A percentile compares a stretch with the other conserved stretches of the same genome.
phyloP scores from a whole-genome alignment of 148 eudicot genomes.

The Limonium bicolor region DNA sequence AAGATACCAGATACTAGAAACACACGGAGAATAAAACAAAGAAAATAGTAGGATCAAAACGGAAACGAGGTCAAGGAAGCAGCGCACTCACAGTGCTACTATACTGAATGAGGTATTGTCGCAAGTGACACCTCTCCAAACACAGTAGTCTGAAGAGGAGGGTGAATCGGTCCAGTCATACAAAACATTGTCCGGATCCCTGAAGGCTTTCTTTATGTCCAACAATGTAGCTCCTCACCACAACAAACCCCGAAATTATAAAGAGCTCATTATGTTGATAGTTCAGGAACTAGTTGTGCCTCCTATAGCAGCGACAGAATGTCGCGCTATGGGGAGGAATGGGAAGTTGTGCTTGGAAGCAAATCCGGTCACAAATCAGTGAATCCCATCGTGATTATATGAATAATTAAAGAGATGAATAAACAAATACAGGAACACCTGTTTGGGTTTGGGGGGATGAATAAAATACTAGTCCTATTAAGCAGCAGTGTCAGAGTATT shows the following conservation, averaged over 20 bases:
- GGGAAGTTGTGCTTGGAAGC: slow-evolving; percentile 5
- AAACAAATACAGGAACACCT: too few species aligned
- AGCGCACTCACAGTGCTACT: slow-evolving; percentile 52
- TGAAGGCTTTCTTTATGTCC: slow-evolving; percentile 90
- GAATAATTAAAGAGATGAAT: background rate
- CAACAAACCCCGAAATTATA: slow-evolving; percentile 5
- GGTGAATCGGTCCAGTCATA: slow-evolving; percentile 96
- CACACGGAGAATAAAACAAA: too few species aligned
- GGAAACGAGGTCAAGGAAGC: background rate
- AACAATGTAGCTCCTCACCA: slow-evolving; percentile 44
- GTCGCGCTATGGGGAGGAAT: slow-evolving; percentile 1
- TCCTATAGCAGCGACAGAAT: background rate
- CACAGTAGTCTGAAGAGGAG: slow-evolving; percentile 63
- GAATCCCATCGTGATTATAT: slow-evolving; percentile 1
- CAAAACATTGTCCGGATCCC: slow-evolving; percentile 85
- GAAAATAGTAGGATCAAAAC: background rate
- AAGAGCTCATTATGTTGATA: background rate
- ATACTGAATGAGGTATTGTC: slow-evolving; percentile 81
- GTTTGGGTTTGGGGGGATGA: too few species aligned
- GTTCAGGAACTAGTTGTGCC: background rate
- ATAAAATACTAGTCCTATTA: background rate
- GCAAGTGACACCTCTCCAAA: slow-evolving; percentile 89
- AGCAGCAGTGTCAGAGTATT: background rate
- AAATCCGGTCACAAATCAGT: slow-evolving; percentile 10
- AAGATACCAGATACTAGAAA: too few species aligned